A percentile compares a stretch with the other conserved stretches of the same genome.
Evolutionary conservation across 495 filamentous ascomycete genomes (phyloP).

Genomic region (Aspergillus nanangensis): DNA sequence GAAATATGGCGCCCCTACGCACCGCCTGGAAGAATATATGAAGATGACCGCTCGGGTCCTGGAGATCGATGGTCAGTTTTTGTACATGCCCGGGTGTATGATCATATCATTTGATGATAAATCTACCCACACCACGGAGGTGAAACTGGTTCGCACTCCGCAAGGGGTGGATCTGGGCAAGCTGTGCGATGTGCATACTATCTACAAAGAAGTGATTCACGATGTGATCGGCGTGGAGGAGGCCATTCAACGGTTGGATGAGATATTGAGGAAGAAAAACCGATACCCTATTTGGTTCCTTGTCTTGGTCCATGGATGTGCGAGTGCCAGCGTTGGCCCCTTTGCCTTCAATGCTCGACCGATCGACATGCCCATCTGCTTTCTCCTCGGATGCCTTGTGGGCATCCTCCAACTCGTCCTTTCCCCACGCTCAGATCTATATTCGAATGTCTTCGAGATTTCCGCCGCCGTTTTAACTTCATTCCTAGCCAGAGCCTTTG

Average conservation of each 20-base stretch:
- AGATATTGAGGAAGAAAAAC: conserved; percentile 55
- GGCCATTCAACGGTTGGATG: conserved; percentile 66
- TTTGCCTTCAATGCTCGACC: conserved; percentile 86
- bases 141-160: conserved; percentile 73
- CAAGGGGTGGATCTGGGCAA: conserved; percentile 84
- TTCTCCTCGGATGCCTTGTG: conserved; percentile 78
- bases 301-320: conserved; percentile 81
- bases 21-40: conserved; percentile 82
- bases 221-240: conserved; percentile 83
- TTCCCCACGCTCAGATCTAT: conserved; percentile 71
- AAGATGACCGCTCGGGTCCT: conserved; percentile 83
- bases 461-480: conserved; percentile 80
- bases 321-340: conserved; percentile 73
- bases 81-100: conserved; percentile 94
- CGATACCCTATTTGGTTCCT: conserved; percentile 67
- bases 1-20: conserved; percentile 75
- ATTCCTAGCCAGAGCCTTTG: conserved; percentile 85
- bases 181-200: conserved; percentile 76
- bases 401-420: conserved; percentile 78
- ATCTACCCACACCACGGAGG: conserved; percentile 85
- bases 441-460: conserved; percentile 87
- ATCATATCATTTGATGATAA: conserved; percentile 91
- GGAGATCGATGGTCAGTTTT: conserved; percentile 85
- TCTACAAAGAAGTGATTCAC: conserved; percentile 93
- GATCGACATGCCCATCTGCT: conserved; percentile 85